These are phyloP conservation scores for Strobilomyces confusus DNA, from an alignment of 768 basidiomycete genomes.

Conservation along the genomic window DNA sequence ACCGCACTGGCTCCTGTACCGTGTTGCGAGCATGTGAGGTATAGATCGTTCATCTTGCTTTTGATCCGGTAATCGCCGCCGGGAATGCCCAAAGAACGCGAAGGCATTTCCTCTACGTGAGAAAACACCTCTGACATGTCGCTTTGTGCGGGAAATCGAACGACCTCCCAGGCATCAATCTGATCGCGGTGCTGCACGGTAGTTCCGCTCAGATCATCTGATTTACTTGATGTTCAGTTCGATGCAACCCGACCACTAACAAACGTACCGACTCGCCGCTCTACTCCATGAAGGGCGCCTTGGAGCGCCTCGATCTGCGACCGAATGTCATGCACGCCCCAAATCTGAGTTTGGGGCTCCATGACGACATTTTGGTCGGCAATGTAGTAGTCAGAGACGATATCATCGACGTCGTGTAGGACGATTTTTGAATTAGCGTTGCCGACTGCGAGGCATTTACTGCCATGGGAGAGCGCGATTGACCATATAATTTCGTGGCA, in stretches of 20 bases:
- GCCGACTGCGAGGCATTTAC: background rate
- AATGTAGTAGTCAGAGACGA: background rate
- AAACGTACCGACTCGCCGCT: too few relatives aligned
- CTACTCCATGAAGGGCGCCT: too few relatives aligned
- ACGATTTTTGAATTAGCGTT: background rate
- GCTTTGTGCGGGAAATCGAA: background rate
- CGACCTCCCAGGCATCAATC: too few relatives aligned
- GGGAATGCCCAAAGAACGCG: background rate
- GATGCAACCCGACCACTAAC: too few relatives aligned
- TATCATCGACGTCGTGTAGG: background rate
- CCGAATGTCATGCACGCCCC: background rate
- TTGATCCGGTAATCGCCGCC: background rate
- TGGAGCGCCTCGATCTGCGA: too few relatives aligned
- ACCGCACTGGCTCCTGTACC: background rate
- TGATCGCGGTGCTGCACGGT: too few relatives aligned
- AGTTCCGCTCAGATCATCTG: too few relatives aligned
- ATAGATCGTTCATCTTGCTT: background rate
- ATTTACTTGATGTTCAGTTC: too few relatives aligned
- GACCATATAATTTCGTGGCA: background rate
- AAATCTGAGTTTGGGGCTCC: background rate
- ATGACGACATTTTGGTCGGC: background rate
- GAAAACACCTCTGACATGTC: background rate
- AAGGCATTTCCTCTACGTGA: background rate
- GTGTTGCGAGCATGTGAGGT: background rate
- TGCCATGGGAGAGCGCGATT: slow-evolving; percentile 5